Percentiles rank a stretch among this genome's conserved stretches.
These are phyloP conservation scores for Exutisphaerella laricina DNA, from an alignment of 2,329 filamentous ascomycete species.

Conservation along the genomic window DNA sequence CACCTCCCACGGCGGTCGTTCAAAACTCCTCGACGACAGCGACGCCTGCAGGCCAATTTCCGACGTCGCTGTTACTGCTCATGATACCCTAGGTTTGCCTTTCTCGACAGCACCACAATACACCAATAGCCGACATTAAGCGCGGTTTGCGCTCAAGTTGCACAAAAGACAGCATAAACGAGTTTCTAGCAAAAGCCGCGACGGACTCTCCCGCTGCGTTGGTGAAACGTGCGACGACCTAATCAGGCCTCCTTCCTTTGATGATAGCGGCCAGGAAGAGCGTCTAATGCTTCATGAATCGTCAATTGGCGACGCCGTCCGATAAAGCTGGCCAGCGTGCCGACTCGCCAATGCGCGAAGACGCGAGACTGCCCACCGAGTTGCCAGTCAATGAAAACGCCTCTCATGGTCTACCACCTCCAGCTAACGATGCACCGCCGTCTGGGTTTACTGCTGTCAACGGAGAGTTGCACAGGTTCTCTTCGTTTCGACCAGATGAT, in stretches of 20 bases:
- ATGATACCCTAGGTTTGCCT: no score
- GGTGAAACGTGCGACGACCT: background rate
- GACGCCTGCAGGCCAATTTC: background rate
- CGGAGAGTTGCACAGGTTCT: slow-evolving; percentile 19
- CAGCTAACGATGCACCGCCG: slow-evolving; percentile 15
- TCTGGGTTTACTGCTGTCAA: slow-evolving; percentile 33
- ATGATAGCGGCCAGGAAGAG: background rate
- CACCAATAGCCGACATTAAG: slow-evolving; percentile 5
- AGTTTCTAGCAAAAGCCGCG: background rate
- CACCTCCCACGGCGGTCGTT: background rate
- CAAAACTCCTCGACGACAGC: background rate
- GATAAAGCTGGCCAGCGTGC: slow-evolving; percentile 14
- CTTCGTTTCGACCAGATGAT: slow-evolving; percentile 18
- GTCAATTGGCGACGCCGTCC: background rate
- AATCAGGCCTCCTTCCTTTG: background rate
- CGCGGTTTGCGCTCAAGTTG: slow-evolving; percentile 3
- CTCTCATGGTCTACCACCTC: slow-evolving; percentile 16
- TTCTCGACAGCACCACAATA: background rate
- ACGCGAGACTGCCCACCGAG: slow-evolving; percentile 14
- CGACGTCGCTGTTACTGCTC: no score
- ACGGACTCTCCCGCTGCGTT: background rate
- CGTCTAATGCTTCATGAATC: slow-evolving; percentile 14
- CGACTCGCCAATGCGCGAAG: slow-evolving; percentile 23
- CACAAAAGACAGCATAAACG: background rate
- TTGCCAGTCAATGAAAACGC: slow-evolving; percentile 15